These are phyloP conservation scores for Yamadazyma spencermartinsiae DNA, from an alignment of 1,139 yeast species.

Conservation along the genomic window DNA sequence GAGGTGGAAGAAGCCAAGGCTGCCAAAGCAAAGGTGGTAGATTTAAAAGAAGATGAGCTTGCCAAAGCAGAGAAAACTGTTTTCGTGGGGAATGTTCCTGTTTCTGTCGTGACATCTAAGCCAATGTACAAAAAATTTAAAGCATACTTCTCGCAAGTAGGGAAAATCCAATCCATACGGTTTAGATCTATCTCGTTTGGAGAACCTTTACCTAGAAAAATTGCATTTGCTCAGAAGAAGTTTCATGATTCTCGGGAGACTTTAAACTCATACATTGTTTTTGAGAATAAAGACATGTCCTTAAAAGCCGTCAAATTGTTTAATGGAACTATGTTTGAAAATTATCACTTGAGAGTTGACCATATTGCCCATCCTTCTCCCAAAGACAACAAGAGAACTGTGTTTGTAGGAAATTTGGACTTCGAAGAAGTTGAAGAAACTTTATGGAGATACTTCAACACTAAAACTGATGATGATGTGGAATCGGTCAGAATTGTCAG, in stretches of 20 bases:
- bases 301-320: constrained; percentile 52
- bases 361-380: constrained; percentile 88
- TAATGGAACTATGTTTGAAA: constrained; percentile 69
- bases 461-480: constrained; percentile 61
- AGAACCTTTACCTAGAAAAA: constrained; percentile 87
- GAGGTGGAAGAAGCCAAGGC: constrained; percentile 13
- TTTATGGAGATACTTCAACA: constrained; percentile 78
- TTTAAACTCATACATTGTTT: constrained; percentile 87
- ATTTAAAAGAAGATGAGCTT: constrained; percentile 66
- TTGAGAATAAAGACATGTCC: constrained; percentile 51
- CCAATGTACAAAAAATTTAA: constrained; percentile 63
- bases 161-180: constrained; percentile 71
- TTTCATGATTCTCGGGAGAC: constrained; percentile 78
- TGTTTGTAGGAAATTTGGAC: constrained; percentile 92
- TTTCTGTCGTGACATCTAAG: constrained; percentile 65
- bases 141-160: constrained; percentile 54
- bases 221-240: constrained; percentile 81
- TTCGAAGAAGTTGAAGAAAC: constrained; percentile 91
- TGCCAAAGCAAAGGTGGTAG: constrained; percentile 40
- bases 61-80: constrained; percentile 86
- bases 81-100: constrained; percentile 84
- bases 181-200: constrained; percentile 91
- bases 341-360: constrained; percentile 85
- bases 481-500: constrained; percentile 90
- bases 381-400: constrained; percentile 79